phyloP scores from a whole-genome alignment of 345 rosid genomes.

The Gossypium bickii region DNA sequence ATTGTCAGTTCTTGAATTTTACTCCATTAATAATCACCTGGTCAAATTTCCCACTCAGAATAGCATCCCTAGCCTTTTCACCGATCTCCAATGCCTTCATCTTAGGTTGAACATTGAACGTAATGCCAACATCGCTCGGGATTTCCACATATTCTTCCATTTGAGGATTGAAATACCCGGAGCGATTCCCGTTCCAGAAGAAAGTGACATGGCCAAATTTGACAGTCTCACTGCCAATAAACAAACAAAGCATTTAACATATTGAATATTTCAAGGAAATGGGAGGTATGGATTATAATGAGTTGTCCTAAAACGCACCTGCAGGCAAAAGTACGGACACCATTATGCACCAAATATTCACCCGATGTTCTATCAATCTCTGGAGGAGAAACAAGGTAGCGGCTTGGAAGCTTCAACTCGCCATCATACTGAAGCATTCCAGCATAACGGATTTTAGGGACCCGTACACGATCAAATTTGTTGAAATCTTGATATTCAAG shows the following conservation, averaged over 20 bases:
- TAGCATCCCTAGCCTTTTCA: slow-evolving; percentile 83
- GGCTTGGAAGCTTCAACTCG: slow-evolving; percentile 79
- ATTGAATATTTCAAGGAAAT: background rate
- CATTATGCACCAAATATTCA: slow-evolving; percentile 82
- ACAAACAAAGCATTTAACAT: background rate
- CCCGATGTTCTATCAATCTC: slow-evolving; percentile 96
- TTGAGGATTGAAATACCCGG: slow-evolving; percentile 69
- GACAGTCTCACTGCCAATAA: slow-evolving; percentile 69
- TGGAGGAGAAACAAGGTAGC: slow-evolving; percentile 93
- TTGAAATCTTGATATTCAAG: slow-evolving; percentile 87
- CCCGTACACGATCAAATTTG: slow-evolving; percentile 84
- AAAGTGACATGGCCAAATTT: slow-evolving; percentile 97
- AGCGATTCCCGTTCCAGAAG: slow-evolving; percentile 99
- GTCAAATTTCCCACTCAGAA: slow-evolving; percentile 76
- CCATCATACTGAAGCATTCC: slow-evolving; percentile 99
- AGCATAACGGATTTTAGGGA: slow-evolving; percentile 84
- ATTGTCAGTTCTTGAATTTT: background rate
- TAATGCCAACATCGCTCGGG: slow-evolving; percentile 90
- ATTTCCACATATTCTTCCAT: slow-evolving; percentile 92
- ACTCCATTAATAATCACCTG: slow-evolving; percentile 48
- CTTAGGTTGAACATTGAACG: slow-evolving; percentile 85
- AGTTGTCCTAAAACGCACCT: slow-evolving; percentile 40
- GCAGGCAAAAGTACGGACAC: slow-evolving; percentile 87
- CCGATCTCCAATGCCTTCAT: slow-evolving; percentile 95
- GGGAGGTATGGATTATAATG: background rate